Conservation (phyloP, 495 filamentous ascomycete species). For the Neurospora pannonica region DNA sequence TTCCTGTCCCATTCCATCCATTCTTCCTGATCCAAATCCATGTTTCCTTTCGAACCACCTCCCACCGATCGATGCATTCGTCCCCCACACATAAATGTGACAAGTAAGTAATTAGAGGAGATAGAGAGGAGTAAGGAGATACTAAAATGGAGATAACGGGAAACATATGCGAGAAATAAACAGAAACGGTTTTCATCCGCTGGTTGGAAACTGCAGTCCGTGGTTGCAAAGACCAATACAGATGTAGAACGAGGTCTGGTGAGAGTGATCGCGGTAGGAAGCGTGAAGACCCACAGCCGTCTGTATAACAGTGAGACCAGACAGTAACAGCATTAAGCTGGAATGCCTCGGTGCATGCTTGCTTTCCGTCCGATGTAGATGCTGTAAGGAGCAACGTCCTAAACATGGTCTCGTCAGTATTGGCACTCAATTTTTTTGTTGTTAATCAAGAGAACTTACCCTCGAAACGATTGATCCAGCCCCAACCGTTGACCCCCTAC, state of each 20-base stretch:
- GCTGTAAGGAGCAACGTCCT: conserved; percentile 26
- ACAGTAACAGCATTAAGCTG: background rate
- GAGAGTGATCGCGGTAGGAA: background rate
- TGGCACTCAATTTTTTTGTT: background rate
- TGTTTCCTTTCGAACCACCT: background rate
- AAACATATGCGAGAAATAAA: background rate
- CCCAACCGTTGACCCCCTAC: conserved; percentile 68
- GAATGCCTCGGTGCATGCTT: conserved; percentile 20
- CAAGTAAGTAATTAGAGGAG: background rate
- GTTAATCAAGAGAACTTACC: conserved; percentile 30
- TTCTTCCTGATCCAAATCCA: background rate
- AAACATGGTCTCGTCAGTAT: background rate
- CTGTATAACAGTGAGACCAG: background rate
- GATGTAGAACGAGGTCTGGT: background rate
- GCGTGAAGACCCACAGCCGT: background rate
- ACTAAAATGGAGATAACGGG: background rate
- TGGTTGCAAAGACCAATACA: background rate
- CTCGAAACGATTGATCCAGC: conserved; percentile 84
- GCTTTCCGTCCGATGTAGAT: conserved; percentile 24
- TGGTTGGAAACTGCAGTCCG: background rate
- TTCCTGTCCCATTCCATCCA: background rate
- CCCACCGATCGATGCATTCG: background rate
- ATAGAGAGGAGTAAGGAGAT: background rate
- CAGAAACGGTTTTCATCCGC: background rate
- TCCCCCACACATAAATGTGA: background rate